A percentile compares a stretch with the other conserved stretches of the same genome.
Evolutionary conservation across 2,329 filamentous ascomycete species (phyloP).

Genomic region (Herpotrichia juniperi): DNA sequence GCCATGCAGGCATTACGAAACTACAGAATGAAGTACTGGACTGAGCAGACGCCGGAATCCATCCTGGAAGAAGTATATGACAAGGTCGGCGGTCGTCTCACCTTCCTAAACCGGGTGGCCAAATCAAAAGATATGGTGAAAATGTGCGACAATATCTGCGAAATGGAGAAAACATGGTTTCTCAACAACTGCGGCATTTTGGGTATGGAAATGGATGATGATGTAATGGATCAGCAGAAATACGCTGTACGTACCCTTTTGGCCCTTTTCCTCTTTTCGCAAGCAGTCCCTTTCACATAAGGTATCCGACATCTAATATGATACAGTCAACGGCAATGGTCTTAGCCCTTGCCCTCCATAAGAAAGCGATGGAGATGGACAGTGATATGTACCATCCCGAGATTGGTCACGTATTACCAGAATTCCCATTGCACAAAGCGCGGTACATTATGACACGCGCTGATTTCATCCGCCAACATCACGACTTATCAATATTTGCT

Average conservation of each 20-base stretch:
- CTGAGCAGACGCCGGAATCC: slow-evolving; percentile 61
- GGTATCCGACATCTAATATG: background rate
- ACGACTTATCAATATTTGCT: slow-evolving; percentile 93
- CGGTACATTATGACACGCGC: slow-evolving; percentile 89
- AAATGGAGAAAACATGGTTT: slow-evolving; percentile 78
- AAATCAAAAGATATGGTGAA: slow-evolving; percentile 80
- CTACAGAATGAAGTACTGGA: slow-evolving; percentile 81
- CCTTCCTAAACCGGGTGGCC: slow-evolving; percentile 89
- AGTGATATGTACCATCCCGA: slow-evolving; percentile 67
- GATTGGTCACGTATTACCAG: slow-evolving; percentile 76
- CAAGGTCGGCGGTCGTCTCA: slow-evolving; percentile 83
- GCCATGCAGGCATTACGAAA: slow-evolving; percentile 78
- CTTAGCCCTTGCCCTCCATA: slow-evolving; percentile 87
- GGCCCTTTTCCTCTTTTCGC: background rate
- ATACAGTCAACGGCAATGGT: slow-evolving; percentile 86
- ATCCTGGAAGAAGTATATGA: slow-evolving; percentile 81
- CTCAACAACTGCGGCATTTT: slow-evolving; percentile 79
- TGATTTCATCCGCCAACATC: slow-evolving; percentile 91
- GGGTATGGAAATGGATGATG: slow-evolving; percentile 83
- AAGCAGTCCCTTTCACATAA: background rate
- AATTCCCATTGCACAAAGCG: slow-evolving; percentile 58
- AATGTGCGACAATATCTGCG: slow-evolving; percentile 75
- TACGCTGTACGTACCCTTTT: slow-evolving; percentile 76
- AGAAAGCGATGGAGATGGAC: slow-evolving; percentile 71
- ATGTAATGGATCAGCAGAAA: slow-evolving; percentile 98